Evolutionary conservation across 2,329 filamentous ascomycete species (phyloP).

Genomic region (Pleoardoris graminearum): DNA sequence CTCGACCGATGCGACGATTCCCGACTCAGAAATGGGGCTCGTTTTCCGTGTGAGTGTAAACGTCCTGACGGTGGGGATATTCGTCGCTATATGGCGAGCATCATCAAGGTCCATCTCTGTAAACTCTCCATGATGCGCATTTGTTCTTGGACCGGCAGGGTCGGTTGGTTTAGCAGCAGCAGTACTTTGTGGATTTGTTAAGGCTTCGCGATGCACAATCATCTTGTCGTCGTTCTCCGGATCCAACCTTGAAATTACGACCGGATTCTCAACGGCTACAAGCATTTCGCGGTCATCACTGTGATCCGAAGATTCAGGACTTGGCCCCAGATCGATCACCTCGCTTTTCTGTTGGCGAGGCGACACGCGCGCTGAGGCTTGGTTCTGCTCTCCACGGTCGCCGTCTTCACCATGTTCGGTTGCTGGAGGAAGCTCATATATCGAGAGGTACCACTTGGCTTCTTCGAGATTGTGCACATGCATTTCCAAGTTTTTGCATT

Average conservation of each 20-base stretch:
- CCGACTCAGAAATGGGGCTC: background rate
- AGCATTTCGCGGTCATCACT: background rate
- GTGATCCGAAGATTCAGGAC: conserved; percentile 12
- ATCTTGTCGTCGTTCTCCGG: no score
- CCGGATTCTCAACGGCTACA: background rate
- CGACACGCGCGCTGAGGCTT: no score
- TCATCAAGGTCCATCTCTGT: background rate
- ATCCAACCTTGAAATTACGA: no score
- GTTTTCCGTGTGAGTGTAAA: background rate
- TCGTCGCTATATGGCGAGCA: background rate
- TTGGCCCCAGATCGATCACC: conserved; percentile 26
- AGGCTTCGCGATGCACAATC: no score
- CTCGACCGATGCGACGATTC: background rate
- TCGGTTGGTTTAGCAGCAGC: background rate
- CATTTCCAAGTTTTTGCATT: conserved; percentile 64
- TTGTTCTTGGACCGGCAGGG: background rate
- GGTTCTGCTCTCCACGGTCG: background rate
- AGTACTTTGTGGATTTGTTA: no score
- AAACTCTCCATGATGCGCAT: background rate
- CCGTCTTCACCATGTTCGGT: background rate
- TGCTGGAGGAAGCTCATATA: conserved; percentile 18
- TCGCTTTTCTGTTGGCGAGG: background rate
- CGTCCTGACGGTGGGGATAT: background rate
- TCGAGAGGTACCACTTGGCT: conserved; percentile 48
- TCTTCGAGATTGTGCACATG: conserved; percentile 66